Evolutionary conservation across 768 basidiomycete genomes (phyloP).

Genomic region (Punctularia strigosozonata): DNA sequence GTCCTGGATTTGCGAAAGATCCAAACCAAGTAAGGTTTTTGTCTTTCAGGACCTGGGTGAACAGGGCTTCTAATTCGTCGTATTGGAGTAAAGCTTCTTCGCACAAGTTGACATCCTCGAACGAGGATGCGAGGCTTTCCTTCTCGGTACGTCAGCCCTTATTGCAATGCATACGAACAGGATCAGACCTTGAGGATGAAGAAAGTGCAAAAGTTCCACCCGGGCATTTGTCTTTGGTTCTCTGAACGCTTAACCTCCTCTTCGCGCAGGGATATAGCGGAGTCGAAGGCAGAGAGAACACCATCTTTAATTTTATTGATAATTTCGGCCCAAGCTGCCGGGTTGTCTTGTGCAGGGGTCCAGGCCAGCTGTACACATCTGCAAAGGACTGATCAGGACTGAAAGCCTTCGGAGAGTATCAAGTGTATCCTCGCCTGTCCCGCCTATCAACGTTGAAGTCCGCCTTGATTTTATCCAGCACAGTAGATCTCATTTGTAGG

Average conservation of each 20-base stretch:
- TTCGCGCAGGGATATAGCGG: conserved; percentile 63
- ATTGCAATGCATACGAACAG: not conserved
- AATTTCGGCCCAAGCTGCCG: conserved; percentile 79
- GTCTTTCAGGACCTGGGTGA: conserved; percentile 63
- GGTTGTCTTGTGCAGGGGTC: conserved; percentile 60
- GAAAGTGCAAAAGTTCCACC: conserved; percentile 98
- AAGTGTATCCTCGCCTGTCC: conserved; percentile 47
- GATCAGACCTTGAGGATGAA: conserved; percentile 82
- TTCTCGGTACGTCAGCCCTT: conserved; percentile 18
- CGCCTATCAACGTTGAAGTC: conserved; percentile 88
- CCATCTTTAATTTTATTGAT: conserved; percentile 86
- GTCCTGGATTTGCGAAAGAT: conserved; percentile 56
- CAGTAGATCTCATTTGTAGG: conserved; percentile 76
- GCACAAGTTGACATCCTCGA: conserved; percentile 78
- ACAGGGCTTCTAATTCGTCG: conserved; percentile 82
- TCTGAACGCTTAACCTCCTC: conserved; percentile 90
- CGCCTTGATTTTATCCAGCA: conserved; percentile 81
- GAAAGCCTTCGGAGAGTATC: conserved; percentile 2
- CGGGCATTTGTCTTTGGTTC: conserved; percentile 81
- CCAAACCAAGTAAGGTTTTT: conserved; percentile 91
- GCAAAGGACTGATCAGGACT: conserved; percentile 8
- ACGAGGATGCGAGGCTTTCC: conserved; percentile 91
- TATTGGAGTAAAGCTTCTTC: conserved; percentile 88
- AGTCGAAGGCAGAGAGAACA: conserved; percentile 74
- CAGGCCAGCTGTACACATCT: conserved; percentile 81